A percentile compares a stretch with the other conserved stretches of the same genome.
Conservation (phyloP, 768 basidiomycete species). For the Rhizopogon sp. region DNA sequence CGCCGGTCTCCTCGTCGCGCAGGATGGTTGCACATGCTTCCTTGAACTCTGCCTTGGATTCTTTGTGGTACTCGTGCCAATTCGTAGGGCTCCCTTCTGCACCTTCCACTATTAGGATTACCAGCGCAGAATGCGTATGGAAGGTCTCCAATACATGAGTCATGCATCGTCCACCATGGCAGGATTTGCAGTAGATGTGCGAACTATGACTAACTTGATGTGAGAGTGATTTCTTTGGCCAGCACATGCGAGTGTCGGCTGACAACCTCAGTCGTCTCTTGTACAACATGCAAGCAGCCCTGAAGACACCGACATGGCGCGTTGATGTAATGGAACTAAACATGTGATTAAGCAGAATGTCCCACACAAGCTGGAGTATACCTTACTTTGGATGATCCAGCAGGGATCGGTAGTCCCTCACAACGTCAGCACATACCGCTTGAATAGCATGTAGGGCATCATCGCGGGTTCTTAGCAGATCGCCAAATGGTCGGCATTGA, state of each 20-base stretch:
- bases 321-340: constrained; percentile 20
- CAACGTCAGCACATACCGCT: constrained; percentile 8
- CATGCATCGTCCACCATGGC: constrained; percentile 33
- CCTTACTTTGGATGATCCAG: constrained; percentile 18
- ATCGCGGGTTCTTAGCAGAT: constrained; percentile 41
- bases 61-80: constrained; percentile 33
- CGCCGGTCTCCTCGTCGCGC: constrained; percentile 34
- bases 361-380: background rate
- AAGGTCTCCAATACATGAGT: constrained; percentile 29
- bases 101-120: constrained; percentile 19
- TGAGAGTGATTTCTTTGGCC: background rate
- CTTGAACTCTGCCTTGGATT: constrained; percentile 12
- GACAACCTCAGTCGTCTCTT: constrained; percentile 14
- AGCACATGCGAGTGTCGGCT: constrained; percentile 5
- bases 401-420: constrained; percentile 8
- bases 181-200: constrained; percentile 31
- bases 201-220: constrained; percentile 13
- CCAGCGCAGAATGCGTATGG: constrained; percentile 32
- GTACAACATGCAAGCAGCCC: constrained; percentile 25
- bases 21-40: constrained; percentile 9
- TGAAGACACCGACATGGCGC: constrained; percentile 24
- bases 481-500: constrained; percentile 48
- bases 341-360: constrained; percentile 5
- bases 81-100: constrained; percentile 9
- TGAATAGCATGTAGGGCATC: constrained; percentile 27